Conservation (phyloP, 352 stramenopile genomes). For the Saprolegnia parasitica region DNA sequence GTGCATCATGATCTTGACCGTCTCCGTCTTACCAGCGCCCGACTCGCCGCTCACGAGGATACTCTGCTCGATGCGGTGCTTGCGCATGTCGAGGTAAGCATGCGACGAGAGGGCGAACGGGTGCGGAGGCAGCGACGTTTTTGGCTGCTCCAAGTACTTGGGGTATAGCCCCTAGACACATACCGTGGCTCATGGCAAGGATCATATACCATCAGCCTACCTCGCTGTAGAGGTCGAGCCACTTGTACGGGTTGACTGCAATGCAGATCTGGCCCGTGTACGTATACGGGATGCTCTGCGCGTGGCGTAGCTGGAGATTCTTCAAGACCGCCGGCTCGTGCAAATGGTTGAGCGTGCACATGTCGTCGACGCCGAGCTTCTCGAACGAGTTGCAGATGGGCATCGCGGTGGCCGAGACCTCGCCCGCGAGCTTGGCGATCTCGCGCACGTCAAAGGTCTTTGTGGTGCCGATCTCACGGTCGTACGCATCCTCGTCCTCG, state of each 20-base stretch:
- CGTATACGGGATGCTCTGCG: conserved; percentile 89
- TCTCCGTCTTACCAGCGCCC: conserved; percentile 93
- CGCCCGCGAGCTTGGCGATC: conserved; percentile 58
- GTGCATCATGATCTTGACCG: conserved; percentile 96
- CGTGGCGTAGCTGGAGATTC: conserved; percentile 85
- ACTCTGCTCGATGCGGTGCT: conserved; percentile 59
- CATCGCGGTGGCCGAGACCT: conserved; percentile 73
- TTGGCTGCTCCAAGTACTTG: conserved; percentile 47
- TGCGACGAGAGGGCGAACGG: conserved; percentile 85
- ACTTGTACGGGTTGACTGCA: conserved; percentile 94
- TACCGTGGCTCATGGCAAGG: conserved; percentile 58
- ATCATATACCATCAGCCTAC: conserved; percentile 56
- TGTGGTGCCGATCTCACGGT: conserved; percentile 55
- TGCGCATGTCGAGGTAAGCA: conserved; percentile 79
- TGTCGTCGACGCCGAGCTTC: conserved; percentile 63
- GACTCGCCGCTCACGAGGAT: conserved; percentile 93
- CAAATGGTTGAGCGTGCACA: conserved; percentile 80
- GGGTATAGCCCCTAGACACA: conserved; percentile 60
- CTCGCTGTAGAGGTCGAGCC: conserved; percentile 53
- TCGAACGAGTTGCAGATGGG: conserved; percentile 80
- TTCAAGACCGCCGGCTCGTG: conserved; percentile 91
- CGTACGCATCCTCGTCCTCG: conserved; percentile 45
- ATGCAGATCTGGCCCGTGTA: conserved; percentile 97
- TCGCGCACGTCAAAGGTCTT: conserved; percentile 58
- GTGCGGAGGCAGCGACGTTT: conserved; percentile 80